Evolutionary conservation across 2,329 filamentous ascomycete genomes (phyloP), one percentile per base, ranked within the genome.

Genomic region (Exophiala aquamarina): DNA sequence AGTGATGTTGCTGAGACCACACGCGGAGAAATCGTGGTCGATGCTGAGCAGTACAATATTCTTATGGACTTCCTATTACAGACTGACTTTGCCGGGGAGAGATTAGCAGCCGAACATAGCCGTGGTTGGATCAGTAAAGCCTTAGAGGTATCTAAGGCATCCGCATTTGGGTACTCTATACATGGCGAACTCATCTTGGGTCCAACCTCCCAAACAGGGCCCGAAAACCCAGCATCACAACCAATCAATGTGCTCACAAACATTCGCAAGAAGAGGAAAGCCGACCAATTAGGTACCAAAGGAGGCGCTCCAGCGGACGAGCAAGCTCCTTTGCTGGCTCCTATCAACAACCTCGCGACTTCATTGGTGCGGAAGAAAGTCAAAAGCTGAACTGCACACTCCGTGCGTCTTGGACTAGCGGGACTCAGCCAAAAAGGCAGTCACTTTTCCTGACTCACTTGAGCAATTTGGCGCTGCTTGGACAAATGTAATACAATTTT

Each of bases 221-320:
- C 31, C n/a, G 43, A 44, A 15, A 33, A 35, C 17, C 19, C 15
- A 29, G 19, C 23, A 31, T 28, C 50, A 7, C 35, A 39, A 11
- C 35, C 26, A 14, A 44, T 55, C 37, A 59, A 56, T 32, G 33
- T 58, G 36, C 50, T 59, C 17, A 53, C 48, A 29, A 49, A 49
- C 5, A 33, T 59, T 5, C 53, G 51, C 20, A 58, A 54, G 39
- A 59, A 59, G 41, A 51, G 57, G 28, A 59, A 58, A 39, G 50
- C 44, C 14, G 53, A 56, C 18, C 35, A 31, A 6, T 11, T 40
- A 19, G 46, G 46, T 10, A 31, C 38, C 8, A 29, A 13, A 4
- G 4, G 26, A 18, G 11, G 13, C 15, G 11, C 23, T 14, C 5
- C 35, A 19, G 20, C 29, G n/a, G 26, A 7, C 2, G 19, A 19